Conservation (phyloP, 2,329 filamentous ascomycete genomes). For the Alternaria novae-zelandiae region DNA sequence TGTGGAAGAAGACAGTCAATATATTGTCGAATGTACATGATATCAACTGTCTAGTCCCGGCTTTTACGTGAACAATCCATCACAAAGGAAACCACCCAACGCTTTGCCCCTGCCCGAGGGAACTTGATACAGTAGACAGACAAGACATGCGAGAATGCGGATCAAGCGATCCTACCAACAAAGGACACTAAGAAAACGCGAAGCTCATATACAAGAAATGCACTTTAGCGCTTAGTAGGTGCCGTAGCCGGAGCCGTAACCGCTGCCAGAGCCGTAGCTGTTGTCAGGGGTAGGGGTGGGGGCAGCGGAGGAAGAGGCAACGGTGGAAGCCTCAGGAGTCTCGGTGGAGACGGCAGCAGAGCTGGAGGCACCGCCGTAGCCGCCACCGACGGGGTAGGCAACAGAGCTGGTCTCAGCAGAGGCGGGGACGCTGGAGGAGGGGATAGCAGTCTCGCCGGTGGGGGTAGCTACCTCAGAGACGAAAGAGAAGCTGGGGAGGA, state of each 20-base stretch:
- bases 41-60: slow-evolving; percentile 9
- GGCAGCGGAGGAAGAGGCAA: slow-evolving; percentile 14
- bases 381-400: slow-evolving; percentile 23
- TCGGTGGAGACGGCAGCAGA: slow-evolving; percentile 15
- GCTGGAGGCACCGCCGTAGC: slow-evolving; percentile 13
- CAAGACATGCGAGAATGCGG: slow-evolving; percentile 34
- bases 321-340: slow-evolving; percentile 9
- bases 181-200: slow-evolving; percentile 21
- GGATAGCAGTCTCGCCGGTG: slow-evolving; percentile 13
- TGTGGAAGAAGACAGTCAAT: slow-evolving; percentile 23
- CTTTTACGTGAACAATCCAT: slow-evolving; percentile 14
- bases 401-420: slow-evolving; percentile 18
- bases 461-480: slow-evolving; percentile 30
- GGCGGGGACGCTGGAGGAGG: slow-evolving; percentile 17
- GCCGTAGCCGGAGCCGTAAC: slow-evolving; percentile 29
- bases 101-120: slow-evolving; percentile 27
- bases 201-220: slow-evolving; percentile 22
- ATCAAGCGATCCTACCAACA: slow-evolving; percentile 27
- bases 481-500: slow-evolving; percentile 32
- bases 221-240: slow-evolving; percentile 29
- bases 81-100: slow-evolving; percentile 25
- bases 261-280: slow-evolving; percentile 10
- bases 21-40: slow-evolving; percentile 30
- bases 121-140: slow-evolving; percentile 27
- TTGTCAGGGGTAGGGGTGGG: slow-evolving; percentile 18